These are phyloP conservation scores for Hysterangium stoloniferum DNA, from an alignment of 768 basidiomycete species.

Conservation along the genomic window DNA sequence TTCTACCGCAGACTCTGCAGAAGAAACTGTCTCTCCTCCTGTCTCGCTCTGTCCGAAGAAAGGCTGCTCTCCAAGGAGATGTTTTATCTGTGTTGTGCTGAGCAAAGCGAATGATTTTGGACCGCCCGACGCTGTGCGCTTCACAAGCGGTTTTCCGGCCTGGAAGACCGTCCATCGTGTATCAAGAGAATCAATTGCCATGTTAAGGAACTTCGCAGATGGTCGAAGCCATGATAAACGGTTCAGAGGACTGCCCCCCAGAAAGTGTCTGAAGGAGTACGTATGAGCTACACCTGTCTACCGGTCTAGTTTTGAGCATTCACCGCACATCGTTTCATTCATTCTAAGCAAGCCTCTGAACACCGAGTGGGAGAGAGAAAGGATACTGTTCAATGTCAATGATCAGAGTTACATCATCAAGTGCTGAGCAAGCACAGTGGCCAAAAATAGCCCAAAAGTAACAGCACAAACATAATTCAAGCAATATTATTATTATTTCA, in stretches of 20 bases:
- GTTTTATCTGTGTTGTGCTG: slow-evolving; percentile 50
- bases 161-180: slow-evolving; percentile 79
- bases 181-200: slow-evolving; percentile 47
- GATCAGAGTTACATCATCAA: neutral
- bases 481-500: neutral
- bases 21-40: slow-evolving; percentile 23
- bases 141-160: slow-evolving; percentile 57
- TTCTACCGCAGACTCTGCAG: slow-evolving; percentile 33
- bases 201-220: slow-evolving; percentile 69
- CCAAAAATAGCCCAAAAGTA: too few relatives aligned
- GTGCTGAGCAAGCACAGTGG: neutral
- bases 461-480: neutral
- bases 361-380: neutral
- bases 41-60: slow-evolving; percentile 65
- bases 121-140: slow-evolving; percentile 24
- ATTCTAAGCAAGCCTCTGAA: neutral
- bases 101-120: slow-evolving; percentile 41
- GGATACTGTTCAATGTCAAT: neutral
- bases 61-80: slow-evolving; percentile 58
- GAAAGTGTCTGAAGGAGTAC: slow-evolving; percentile 27
- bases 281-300: neutral
- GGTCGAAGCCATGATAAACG: slow-evolving; percentile 76
- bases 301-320: neutral
- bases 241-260: slow-evolving; percentile 64
- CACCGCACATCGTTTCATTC: slow-evolving; percentile 2